Conservation (phyloP, 2,329 filamentous ascomycete genomes). For the Fusarium chaquense region DNA sequence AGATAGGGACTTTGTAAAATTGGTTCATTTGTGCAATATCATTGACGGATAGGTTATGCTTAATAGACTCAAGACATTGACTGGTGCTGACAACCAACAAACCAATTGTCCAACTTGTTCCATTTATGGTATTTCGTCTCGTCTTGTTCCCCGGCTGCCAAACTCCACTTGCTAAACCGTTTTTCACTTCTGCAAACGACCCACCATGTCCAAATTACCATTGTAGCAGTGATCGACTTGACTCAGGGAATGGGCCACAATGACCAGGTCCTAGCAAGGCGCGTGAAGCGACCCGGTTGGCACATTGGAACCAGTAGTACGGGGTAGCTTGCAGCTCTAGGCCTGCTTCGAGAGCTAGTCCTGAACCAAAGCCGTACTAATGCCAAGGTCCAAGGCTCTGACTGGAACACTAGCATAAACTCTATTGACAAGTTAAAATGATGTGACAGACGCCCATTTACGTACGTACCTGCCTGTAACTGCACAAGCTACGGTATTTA, state of each 20-base stretch:
- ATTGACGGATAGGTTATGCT: background rate
- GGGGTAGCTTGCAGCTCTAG: background rate
- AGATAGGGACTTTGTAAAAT: background rate
- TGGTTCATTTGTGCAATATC: background rate
- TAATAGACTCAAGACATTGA: background rate
- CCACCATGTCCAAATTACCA: background rate
- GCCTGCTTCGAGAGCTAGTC: background rate
- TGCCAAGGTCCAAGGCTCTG: background rate
- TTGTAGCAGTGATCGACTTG: background rate
- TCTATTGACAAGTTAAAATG: slow-evolving; percentile 10
- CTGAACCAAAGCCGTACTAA: no score
- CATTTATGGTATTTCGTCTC: background rate
- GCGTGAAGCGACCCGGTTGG: background rate
- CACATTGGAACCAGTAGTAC: background rate
- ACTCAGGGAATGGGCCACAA: slow-evolving; percentile 4
- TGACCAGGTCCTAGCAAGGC: background rate
- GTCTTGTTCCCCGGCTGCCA: background rate
- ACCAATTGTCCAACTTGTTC: no score
- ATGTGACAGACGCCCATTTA: background rate
- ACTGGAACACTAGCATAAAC: slow-evolving; percentile 11
- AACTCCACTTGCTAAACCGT: background rate
- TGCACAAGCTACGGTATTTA: background rate
- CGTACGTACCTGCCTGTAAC: background rate
- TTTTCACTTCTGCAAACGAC: background rate
- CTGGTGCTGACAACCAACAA: no score